These are phyloP conservation scores for Camptophora hylomeconis DNA, from an alignment of 2,329 filamentous ascomycete genomes.

Conservation along the genomic window DNA sequence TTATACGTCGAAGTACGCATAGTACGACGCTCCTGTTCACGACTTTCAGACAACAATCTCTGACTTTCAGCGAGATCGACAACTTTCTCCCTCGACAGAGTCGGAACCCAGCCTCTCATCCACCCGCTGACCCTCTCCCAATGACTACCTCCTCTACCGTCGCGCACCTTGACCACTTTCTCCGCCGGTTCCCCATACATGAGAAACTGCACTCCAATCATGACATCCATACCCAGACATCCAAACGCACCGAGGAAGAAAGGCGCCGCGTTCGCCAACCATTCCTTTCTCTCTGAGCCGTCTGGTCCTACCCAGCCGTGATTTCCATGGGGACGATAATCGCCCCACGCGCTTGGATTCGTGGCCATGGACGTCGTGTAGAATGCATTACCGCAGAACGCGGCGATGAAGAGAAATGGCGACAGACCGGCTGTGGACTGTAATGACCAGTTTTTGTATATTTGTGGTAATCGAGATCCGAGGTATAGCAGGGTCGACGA, in stretches of 20 bases:
- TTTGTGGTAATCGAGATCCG: conserved; percentile 48
- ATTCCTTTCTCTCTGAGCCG: conserved; percentile 42
- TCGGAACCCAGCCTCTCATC: conserved; percentile 55
- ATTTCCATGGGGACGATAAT: conserved; percentile 42
- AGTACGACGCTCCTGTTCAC: conserved; percentile 4
- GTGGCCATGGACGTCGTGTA: conserved; percentile 50
- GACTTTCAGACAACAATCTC: conserved; percentile 14
- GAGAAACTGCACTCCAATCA: conserved; percentile 50
- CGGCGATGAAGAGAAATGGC: conserved; percentile 50
- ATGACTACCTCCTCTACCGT: conserved; percentile 29
- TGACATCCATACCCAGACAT: conserved; percentile 48
- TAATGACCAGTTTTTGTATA: conserved; percentile 51
- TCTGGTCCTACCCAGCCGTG: conserved; percentile 46
- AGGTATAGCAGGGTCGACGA: conserved; percentile 44
- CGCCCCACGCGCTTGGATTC: conserved; percentile 50
- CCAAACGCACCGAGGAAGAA: conserved; percentile 56
- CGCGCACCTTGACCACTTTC: conserved; percentile 35
- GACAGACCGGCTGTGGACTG: conserved; percentile 52
- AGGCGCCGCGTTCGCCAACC: conserved; percentile 45
- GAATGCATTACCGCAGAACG: conserved; percentile 56
- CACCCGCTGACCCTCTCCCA: conserved; percentile 49
- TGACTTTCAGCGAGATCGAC: conserved; percentile 17
- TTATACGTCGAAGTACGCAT: not conserved
- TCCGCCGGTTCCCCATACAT: conserved; percentile 40
- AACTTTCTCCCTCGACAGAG: conserved; percentile 25